Conservation (phyloP, 345 rosid species). For the Ceriops zippeliana region DNA sequence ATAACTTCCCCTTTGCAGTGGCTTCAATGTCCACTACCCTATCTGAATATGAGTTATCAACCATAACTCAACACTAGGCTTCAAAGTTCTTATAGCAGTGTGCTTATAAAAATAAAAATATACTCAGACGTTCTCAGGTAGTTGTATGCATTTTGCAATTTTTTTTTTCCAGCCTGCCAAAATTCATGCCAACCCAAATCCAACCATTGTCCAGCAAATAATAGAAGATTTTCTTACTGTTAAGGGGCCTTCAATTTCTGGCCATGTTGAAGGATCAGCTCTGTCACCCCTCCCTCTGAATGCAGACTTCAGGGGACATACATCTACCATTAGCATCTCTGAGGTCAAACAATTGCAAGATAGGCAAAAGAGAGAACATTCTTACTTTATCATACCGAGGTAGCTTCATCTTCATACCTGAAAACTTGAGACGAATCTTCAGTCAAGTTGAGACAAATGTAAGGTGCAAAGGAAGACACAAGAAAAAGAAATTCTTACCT, state of each 20-base stretch:
- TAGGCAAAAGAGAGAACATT: not conserved
- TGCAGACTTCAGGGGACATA: conserved; percentile 63
- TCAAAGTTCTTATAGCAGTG: too few species aligned
- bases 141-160: not conserved
- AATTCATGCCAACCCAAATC: not conserved
- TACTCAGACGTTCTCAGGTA: too few species aligned
- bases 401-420: conserved; percentile 86
- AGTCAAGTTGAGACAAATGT: conserved; percentile 9
- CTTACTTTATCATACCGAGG: conserved; percentile 92
- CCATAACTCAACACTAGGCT: too few species aligned
- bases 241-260: conserved; percentile 88
- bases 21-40: too few species aligned
- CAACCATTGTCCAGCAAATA: not conserved
- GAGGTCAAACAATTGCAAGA: not conserved
- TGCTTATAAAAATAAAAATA: too few species aligned
- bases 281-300: conserved; percentile 86
- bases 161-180: not conserved
- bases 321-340: conserved; percentile 6
- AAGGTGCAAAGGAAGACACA: not conserved
- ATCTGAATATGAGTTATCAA: too few species aligned
- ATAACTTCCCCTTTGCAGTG: too few species aligned
- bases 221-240: conserved; percentile 39
- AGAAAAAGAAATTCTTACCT: conserved; percentile 43
- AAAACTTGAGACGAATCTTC: conserved; percentile 24
- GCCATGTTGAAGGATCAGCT: conserved; percentile 79